These are phyloP conservation scores for Poterioochromonas sp. DNA, from an alignment of 352 stramenopile species.

Conservation along the genomic window DNA sequence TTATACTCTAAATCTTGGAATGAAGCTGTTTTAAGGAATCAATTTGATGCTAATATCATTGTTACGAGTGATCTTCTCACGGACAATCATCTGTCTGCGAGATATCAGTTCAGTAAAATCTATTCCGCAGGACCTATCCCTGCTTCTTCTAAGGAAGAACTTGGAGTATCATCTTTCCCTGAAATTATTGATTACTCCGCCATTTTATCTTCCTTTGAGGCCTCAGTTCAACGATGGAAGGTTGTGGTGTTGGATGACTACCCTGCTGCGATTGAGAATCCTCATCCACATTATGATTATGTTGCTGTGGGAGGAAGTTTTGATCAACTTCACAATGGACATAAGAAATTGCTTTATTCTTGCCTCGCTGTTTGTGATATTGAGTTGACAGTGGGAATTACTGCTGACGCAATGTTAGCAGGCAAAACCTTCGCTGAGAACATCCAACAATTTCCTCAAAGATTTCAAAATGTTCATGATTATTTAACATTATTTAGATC, in stretches of 20 bases:
- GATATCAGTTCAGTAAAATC: not conserved
- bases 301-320: constrained; percentile 66
- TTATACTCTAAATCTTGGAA: constrained; percentile 3
- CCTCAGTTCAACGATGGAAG: not conserved
- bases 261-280: not conserved
- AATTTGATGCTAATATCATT: not conserved
- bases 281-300: constrained; percentile 1
- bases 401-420: constrained; percentile 57
- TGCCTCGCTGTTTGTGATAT: constrained; percentile 54
- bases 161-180: not conserved
- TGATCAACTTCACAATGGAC: constrained; percentile 75
- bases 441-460: constrained; percentile 55
- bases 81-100: not conserved
- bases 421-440: constrained; percentile 58
- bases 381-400: constrained; percentile 63
- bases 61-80: not conserved
- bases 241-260: not conserved
- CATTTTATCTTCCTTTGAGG: not conserved
- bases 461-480: constrained; percentile 53
- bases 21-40: not conserved
- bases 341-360: constrained; percentile 73
- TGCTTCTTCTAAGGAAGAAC: not conserved
- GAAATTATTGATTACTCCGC: not conserved
- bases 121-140: not conserved
- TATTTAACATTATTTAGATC: constrained; percentile 63